These are phyloP conservation scores for Talinum fruticosum DNA, from an alignment of 148 eudicot species.

Conservation along the genomic window DNA sequence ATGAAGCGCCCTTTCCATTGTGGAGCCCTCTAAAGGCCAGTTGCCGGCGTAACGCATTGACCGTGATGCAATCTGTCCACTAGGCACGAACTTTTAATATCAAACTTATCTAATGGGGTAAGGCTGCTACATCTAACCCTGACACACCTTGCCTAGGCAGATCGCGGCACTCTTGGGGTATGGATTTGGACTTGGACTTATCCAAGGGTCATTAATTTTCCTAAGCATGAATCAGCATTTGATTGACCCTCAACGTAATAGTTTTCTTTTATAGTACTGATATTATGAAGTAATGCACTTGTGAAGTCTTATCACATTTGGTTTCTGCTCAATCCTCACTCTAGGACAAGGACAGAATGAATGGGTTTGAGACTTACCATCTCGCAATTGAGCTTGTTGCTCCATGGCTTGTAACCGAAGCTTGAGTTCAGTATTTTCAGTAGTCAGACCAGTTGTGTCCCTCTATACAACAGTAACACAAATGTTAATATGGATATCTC, in stretches of 20 bases:
- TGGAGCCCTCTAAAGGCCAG: slow-evolving; percentile 1
- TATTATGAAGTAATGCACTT: not conserved
- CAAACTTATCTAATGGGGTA: not conserved
- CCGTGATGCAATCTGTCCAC: not conserved
- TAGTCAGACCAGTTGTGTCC: slow-evolving; percentile 38
- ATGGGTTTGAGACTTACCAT: slow-evolving; percentile 33
- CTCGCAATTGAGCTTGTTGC: slow-evolving; percentile 52
- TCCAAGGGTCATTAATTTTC: not conserved
- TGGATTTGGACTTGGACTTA: no score
- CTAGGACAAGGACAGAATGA: not conserved
- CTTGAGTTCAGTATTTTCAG: slow-evolving; percentile 44
- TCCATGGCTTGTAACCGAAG: slow-evolving; percentile 48
- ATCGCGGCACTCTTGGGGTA: no score
- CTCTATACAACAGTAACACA: slow-evolving; percentile 23
- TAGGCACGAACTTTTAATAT: not conserved
- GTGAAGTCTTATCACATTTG: not conserved
- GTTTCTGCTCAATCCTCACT: no score
- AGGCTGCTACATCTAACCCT: no score
- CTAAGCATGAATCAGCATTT: not conserved
- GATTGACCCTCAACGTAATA: not conserved
- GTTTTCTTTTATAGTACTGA: not conserved
- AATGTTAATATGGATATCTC: not conserved
- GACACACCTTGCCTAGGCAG: no score
- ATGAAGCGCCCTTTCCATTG: not conserved
- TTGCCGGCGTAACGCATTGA: not conserved